Conservation (phyloP, 192 early-diverging fungal species). For the Dispira parvispora region DNA sequence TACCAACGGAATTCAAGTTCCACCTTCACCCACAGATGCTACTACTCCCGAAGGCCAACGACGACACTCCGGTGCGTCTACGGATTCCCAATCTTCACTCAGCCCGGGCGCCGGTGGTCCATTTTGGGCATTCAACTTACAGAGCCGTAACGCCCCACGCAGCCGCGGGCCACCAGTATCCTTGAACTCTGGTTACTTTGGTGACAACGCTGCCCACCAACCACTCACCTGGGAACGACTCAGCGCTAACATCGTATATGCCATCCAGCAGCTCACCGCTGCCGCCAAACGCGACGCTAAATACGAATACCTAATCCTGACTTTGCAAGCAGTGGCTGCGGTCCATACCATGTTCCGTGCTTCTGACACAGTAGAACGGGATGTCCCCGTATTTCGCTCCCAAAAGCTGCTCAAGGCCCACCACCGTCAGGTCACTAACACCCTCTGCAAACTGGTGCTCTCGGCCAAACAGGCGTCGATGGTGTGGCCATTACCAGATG, state of each 20-base stretch:
- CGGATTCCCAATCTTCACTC: constrained; percentile 6
- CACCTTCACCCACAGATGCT: constrained; percentile 22
- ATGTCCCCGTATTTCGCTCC: constrained; percentile 42
- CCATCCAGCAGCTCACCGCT: constrained; percentile 35
- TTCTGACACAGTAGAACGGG: constrained; percentile 55
- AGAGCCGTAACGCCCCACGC: constrained; percentile 17
- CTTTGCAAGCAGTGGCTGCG: constrained; percentile 47
- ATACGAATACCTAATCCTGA: constrained; percentile 33
- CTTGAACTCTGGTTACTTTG: constrained; percentile 16
- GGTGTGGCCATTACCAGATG: constrained; percentile 84
- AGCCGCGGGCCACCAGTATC: constrained; percentile 22
- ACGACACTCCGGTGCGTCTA: not conserved
- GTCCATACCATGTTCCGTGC: constrained; percentile 73
- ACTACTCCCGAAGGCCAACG: constrained; percentile 10
- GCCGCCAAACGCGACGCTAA: constrained; percentile 32
- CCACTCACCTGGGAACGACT: constrained; percentile 34
- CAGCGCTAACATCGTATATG: constrained; percentile 23
- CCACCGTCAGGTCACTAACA: constrained; percentile 63
- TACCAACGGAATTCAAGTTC: constrained; percentile 24
- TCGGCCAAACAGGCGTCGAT: constrained; percentile 65
- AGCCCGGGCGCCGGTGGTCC: constrained; percentile 19
- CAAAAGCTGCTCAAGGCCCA: constrained; percentile 45
- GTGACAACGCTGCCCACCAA: constrained; percentile 18
- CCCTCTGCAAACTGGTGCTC: constrained; percentile 68
- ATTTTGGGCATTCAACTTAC: constrained; percentile 17